Evolutionary conservation across 2,329 filamentous ascomycete species (phyloP), one percentile per base, ranked within the genome.

Genomic region (Neonectria magnoliae): DNA sequence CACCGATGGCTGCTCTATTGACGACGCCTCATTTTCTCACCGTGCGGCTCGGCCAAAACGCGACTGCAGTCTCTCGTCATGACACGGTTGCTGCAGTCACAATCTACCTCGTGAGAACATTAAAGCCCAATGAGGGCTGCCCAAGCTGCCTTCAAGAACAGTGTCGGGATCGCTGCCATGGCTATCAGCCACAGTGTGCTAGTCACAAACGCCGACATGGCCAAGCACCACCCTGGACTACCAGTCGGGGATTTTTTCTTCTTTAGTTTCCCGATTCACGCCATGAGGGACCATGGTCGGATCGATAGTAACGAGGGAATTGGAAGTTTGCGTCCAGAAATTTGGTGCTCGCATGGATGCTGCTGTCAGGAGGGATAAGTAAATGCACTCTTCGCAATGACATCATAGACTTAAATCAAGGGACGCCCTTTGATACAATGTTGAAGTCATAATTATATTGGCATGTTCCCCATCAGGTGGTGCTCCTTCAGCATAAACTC

Each of bases 181-280:
- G 68, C 85, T 4, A 67, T 68, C 5, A 76, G 83, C 47, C 77
- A 76, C 1, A 83, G 85, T 59, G 83, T 83, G 10, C 81, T 86
- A 73, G 82, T 84, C 3, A 79, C 78, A n/a, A 85, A 85, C 62
- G 83, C 83, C 0, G 82, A 83, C 10, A 74, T 80, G 10, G 85
- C 83, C 13, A 83, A 84, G 66, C 83, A 85, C 66, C 84, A 85
- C 70, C 71, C 82, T 5, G 6, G 25, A 25, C 25, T 25, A 25
- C 25, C 25, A 25, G 25, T 25, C 25, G 25, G 25, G 22, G 25
- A 5, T 25, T 25, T 6, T 6, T 25, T 25, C 22, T 9, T 9
- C 29, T 16, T 85, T 62, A 18, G 58, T 41, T 52, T 5, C 11
- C 31, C 10, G 10, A 33, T 33, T 11, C 31, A 13, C 29, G 31